Evolutionary conservation across 805 yeast species (phyloP).

Genomic region (Cyberlindnera sargentensis): DNA sequence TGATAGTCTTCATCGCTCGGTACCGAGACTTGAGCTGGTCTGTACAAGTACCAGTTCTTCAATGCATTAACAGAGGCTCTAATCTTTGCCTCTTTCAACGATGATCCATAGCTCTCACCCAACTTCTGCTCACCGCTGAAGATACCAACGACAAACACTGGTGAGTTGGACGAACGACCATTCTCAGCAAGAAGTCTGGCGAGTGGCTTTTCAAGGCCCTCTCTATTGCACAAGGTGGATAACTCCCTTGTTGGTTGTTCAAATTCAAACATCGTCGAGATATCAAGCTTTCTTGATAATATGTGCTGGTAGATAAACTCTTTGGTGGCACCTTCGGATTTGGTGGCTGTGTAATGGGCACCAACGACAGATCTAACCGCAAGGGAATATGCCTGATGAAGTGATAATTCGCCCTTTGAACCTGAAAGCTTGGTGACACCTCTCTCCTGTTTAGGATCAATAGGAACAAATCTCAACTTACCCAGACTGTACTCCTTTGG

Average conservation of each 20-base stretch:
- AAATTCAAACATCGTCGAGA: constrained; percentile 70
- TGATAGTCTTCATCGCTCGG: constrained; percentile 51
- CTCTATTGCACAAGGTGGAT: constrained; percentile 66
- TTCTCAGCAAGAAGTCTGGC: constrained; percentile 87
- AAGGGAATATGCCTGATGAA: constrained; percentile 40
- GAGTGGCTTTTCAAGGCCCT: constrained; percentile 66
- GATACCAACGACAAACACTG: constrained; percentile 87
- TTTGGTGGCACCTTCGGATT: constrained; percentile 52
- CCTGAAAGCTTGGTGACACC: constrained; percentile 47
- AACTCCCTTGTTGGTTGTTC: constrained; percentile 83
- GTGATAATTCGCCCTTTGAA: constrained; percentile 19
- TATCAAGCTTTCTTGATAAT: constrained; percentile 73
- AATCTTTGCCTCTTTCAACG: constrained; percentile 84
- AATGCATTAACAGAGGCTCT: constrained; percentile 89
- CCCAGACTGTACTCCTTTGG: constrained; percentile 65
- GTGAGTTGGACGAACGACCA: constrained; percentile 78
- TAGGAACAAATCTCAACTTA: constrained; percentile 45
- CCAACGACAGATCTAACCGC: constrained; percentile 81
- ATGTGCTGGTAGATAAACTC: constrained; percentile 68
- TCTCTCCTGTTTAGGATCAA: constrained; percentile 29
- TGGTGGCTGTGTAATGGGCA: constrained; percentile 65
- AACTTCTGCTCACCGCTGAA: constrained; percentile 76
- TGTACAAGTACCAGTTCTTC: constrained; percentile 86
- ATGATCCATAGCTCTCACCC: constrained; percentile 93
- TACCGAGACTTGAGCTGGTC: constrained; percentile 56